Evolutionary conservation across 1,139 yeast species (phyloP).

Genomic region (Taphrina deformans): DNA sequence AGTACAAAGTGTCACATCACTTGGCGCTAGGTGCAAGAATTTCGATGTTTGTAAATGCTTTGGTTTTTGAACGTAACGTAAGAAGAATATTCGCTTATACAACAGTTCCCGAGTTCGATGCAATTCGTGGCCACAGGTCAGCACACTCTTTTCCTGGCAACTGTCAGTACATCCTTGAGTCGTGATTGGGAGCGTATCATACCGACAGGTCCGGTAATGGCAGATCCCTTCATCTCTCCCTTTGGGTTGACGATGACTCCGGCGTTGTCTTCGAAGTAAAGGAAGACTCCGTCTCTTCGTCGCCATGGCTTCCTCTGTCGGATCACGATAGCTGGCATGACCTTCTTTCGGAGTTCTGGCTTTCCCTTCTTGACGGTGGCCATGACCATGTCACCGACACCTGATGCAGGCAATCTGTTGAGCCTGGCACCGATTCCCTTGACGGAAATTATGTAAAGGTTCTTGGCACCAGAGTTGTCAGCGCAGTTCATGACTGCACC

Average conservation of each 20-base stretch:
- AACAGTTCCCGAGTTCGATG: slow-evolving; percentile 99
- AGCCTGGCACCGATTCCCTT: slow-evolving; percentile 99
- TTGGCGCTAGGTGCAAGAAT: neutral
- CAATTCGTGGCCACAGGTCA: slow-evolving; percentile 99
- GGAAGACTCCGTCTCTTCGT: slow-evolving; percentile 99
- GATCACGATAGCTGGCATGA: slow-evolving; percentile 99
- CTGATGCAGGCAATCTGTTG: slow-evolving; percentile 99
- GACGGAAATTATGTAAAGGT: slow-evolving; percentile 97
- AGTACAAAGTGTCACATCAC: neutral
- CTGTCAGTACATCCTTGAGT: neutral
- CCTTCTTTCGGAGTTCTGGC: slow-evolving; percentile 99
- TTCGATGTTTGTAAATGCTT: slow-evolving; percentile 13
- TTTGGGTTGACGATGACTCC: slow-evolving; percentile 99
- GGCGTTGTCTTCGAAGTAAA: slow-evolving; percentile 99
- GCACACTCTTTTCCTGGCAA: slow-evolving; percentile 70
- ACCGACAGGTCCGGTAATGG: slow-evolving; percentile 99
- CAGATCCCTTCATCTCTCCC: slow-evolving; percentile 99
- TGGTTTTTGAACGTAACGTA: slow-evolving; percentile 4
- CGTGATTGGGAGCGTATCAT: slow-evolving; percentile 50
- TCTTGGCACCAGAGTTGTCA: slow-evolving; percentile 98
- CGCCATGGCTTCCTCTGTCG: slow-evolving; percentile 99
- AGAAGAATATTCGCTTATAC: slow-evolving; percentile 57
- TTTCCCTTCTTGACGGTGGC: slow-evolving; percentile 99
- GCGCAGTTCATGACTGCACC: slow-evolving; percentile 99
- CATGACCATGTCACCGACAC: slow-evolving; percentile 71